Evolutionary conservation across 148 eudicot species (phyloP).

Genomic region (Chenopodium formosanum): DNA sequence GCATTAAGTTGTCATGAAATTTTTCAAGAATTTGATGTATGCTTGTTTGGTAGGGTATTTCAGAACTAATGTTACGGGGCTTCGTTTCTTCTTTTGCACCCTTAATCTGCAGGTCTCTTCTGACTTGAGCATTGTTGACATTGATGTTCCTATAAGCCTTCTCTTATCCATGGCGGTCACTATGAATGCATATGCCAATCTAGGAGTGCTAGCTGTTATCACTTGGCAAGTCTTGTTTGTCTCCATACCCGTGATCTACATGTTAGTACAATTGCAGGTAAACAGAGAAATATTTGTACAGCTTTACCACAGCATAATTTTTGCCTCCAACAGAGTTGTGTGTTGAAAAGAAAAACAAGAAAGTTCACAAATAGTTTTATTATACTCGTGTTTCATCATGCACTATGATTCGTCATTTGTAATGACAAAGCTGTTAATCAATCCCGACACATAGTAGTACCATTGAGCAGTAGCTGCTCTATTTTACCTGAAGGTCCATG

Average conservation of each 20-base stretch:
- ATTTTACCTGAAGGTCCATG: too few relatives aligned
- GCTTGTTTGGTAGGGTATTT: not conserved
- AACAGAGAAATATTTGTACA: not conserved
- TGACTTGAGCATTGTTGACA: slow-evolving; percentile 88
- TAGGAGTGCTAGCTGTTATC: slow-evolving; percentile 65
- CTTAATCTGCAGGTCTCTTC: slow-evolving; percentile 56
- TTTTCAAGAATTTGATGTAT: not conserved
- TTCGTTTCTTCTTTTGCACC: not conserved
- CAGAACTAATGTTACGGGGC: slow-evolving; percentile 1
- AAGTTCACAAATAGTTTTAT: not conserved
- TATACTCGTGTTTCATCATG: not conserved
- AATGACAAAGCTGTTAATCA: not conserved
- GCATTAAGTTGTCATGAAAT: not conserved
- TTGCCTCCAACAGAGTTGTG: not conserved
- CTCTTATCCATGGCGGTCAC: slow-evolving; percentile 64
- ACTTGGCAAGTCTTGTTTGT: slow-evolving; percentile 95
- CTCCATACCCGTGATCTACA: slow-evolving; percentile 65
- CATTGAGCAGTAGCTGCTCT: too few relatives aligned
- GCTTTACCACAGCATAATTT: not conserved
- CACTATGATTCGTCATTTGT: not conserved
- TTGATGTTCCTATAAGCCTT: slow-evolving; percentile 74
- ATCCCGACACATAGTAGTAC: not conserved
- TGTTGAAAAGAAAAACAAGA: not conserved
- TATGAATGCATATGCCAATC: slow-evolving; percentile 54
- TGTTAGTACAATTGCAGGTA: slow-evolving; percentile 81